These are phyloP conservation scores for Aspergillus incahuasiensis DNA, from an alignment of 495 filamentous ascomycete genomes.

Conservation along the genomic window DNA sequence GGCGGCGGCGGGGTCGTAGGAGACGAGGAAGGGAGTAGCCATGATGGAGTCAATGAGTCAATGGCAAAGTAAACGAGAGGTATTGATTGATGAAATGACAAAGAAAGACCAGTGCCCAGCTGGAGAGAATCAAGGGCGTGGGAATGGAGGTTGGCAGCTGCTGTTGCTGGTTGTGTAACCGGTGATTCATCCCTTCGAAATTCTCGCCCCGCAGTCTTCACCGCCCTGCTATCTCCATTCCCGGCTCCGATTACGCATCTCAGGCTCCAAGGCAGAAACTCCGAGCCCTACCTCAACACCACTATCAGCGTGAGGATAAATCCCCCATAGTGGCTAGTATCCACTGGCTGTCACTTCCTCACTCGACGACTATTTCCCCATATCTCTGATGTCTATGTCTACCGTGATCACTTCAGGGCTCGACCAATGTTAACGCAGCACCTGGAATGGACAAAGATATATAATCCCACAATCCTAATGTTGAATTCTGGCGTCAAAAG, in stretches of 20 bases:
- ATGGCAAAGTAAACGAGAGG: neutral
- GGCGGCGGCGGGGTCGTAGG: slow-evolving; percentile 39
- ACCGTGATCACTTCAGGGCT: no score
- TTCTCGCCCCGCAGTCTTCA: neutral
- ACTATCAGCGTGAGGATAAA: no score
- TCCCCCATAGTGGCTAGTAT: no score
- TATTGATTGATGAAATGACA: neutral
- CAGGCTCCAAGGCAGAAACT: neutral
- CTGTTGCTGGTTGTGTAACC: neutral
- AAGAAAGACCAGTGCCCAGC: slow-evolving; percentile 7
- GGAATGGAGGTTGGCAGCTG: neutral
- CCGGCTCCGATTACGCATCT: neutral
- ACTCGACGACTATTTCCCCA: no score
- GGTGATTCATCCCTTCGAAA: neutral
- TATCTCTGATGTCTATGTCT: no score
- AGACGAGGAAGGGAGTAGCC: slow-evolving; percentile 48
- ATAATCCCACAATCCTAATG: no score
- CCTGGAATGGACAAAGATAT: no score
- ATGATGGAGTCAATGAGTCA: slow-evolving; percentile 23
- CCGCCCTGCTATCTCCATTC: neutral
- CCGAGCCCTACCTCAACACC: neutral
- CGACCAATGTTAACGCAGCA: no score
- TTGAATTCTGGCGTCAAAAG: no score
- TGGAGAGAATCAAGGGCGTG: neutral
- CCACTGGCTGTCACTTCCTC: no score